These are phyloP conservation scores for Nematocida displodere DNA, from an alignment of 371 early-diverging fungal species.

Conservation along the genomic window DNA sequence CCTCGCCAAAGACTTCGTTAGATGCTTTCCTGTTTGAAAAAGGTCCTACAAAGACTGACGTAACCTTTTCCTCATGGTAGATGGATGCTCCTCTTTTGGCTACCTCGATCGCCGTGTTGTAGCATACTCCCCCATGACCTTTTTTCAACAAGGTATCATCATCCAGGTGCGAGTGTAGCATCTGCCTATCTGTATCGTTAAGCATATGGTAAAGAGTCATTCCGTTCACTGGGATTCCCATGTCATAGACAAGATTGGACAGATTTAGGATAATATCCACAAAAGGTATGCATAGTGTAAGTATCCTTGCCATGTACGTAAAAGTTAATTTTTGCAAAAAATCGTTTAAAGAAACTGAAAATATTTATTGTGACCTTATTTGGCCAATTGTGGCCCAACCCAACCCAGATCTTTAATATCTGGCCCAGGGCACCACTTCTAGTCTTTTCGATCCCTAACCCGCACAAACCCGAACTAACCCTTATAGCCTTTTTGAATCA, in stretches of 20 bases:
- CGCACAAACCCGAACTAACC: too few species aligned
- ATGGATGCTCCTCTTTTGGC: background rate
- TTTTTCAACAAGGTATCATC: too few species aligned
- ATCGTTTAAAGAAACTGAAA: background rate
- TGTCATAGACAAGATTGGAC: background rate
- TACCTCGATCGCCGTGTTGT: constrained; percentile 40
- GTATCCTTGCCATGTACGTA: background rate
- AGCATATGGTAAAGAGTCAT: constrained; percentile 28
- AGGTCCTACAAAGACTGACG: constrained; percentile 33
- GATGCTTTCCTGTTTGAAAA: constrained; percentile 20
- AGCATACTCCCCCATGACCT: constrained; percentile 24
- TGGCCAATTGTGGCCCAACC: too few species aligned
- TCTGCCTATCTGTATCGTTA: background rate
- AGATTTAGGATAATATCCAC: constrained; percentile 26
- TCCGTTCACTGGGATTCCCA: background rate
- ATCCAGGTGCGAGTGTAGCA: background rate
- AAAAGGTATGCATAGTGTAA: constrained; percentile 40
- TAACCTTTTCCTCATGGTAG: background rate
- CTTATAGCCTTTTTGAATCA: too few species aligned
- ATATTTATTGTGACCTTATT: too few species aligned
- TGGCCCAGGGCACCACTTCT: too few species aligned
- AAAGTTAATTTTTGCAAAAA: background rate
- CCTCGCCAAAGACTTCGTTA: constrained; percentile 17
- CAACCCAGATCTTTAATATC: too few species aligned
- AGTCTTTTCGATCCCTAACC: too few species aligned